These are phyloP conservation scores for Nicotiana rustica DNA, from an alignment of 305 asterid species.

Conservation along the genomic window DNA sequence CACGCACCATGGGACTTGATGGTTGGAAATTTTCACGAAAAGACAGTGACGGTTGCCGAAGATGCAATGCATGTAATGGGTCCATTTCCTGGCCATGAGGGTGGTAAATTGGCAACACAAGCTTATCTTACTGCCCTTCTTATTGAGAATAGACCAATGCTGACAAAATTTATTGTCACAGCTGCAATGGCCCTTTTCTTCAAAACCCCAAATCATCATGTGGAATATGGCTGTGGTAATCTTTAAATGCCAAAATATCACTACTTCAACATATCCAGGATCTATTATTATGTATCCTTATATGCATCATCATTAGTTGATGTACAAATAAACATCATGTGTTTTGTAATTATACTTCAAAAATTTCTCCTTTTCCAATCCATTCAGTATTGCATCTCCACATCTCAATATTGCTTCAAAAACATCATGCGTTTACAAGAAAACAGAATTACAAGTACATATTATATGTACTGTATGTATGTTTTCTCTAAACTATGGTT, in stretches of 20 bases:
- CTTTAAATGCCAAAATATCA: constrained; percentile 30
- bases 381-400: not conserved
- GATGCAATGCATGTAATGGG: constrained; percentile 61
- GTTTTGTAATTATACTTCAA: no score
- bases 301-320: no score
- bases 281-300: no score
- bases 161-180: constrained; percentile 28
- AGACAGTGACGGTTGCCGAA: constrained; percentile 46
- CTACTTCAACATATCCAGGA: no score
- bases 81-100: constrained; percentile 53
- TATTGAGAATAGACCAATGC: constrained; percentile 32
- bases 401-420: no score
- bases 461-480: not conserved
- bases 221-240: constrained; percentile 50
- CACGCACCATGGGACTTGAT: constrained; percentile 54
- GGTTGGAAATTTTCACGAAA: constrained; percentile 38
- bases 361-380: not conserved
- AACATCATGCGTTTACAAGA: not conserved
- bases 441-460: no score
- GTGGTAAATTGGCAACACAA: constrained; percentile 44
- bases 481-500: not conserved
- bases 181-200: constrained; percentile 39
- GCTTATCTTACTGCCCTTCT: constrained; percentile 43
- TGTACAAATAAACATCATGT: no score
- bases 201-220: constrained; percentile 41